phyloP scores from a whole-genome alignment of 1,139 yeast genomes.

The Candida dubliniensis region DNA sequence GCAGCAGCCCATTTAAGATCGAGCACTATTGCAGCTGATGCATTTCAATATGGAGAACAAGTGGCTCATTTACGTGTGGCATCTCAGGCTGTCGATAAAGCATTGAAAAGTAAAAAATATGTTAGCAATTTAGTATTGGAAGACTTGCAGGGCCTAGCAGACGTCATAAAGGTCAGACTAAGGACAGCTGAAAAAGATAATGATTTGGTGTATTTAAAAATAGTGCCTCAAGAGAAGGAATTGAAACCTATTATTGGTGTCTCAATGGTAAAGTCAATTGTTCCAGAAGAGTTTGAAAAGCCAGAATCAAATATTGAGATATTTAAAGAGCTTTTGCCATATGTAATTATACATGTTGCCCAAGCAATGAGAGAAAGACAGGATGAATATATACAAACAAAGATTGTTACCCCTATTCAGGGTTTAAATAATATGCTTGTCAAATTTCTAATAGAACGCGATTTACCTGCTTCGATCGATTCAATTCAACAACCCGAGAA shows the following conservation, averaged over 20 bases:
- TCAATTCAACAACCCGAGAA: slow-evolving; percentile 62
- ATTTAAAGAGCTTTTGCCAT: slow-evolving; percentile 65
- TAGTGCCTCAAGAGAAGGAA: slow-evolving; percentile 51
- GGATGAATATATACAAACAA: slow-evolving; percentile 51
- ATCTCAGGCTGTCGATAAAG: slow-evolving; percentile 28
- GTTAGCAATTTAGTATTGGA: slow-evolving; percentile 44
- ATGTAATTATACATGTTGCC: slow-evolving; percentile 62
- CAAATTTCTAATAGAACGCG: slow-evolving; percentile 42
- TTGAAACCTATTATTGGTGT: slow-evolving; percentile 50
- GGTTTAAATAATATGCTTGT: slow-evolving; percentile 50
- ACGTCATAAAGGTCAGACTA: slow-evolving; percentile 46
- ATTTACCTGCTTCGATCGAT: slow-evolving; percentile 65
- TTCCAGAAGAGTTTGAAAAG: slow-evolving; percentile 33
- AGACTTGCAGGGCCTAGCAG: slow-evolving; percentile 49
- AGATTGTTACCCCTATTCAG: slow-evolving; percentile 52
- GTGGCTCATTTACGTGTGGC: slow-evolving; percentile 57
- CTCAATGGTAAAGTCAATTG: slow-evolving; percentile 54
- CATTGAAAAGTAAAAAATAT: slow-evolving; percentile 41
- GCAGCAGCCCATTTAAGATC: slow-evolving; percentile 71
- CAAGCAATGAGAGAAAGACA: slow-evolving; percentile 70
- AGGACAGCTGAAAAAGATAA: slow-evolving; percentile 72
- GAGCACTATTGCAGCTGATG: slow-evolving; percentile 50
- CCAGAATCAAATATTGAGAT: background rate
- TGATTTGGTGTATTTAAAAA: slow-evolving; percentile 70
- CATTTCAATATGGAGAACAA: slow-evolving; percentile 66